These are phyloP conservation scores for Alternaria sp. DNA, from an alignment of 2,329 filamentous ascomycete species.

Conservation along the genomic window DNA sequence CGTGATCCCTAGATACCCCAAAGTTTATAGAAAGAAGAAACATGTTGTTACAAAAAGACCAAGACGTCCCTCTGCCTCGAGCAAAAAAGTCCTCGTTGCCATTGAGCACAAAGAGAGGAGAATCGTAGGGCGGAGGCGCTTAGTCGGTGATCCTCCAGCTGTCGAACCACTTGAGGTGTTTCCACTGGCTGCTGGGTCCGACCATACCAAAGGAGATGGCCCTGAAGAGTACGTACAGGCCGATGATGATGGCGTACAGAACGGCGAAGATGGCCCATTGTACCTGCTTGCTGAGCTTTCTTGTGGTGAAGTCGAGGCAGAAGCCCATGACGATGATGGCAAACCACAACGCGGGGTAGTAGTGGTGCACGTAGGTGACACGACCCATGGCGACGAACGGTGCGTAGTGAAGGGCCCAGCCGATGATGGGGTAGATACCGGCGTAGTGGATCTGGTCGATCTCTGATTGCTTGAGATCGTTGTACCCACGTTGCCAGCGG, in stretches of 20 bases:
- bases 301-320: constrained; percentile 81
- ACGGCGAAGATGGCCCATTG: constrained; percentile 74
- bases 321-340: constrained; percentile 91
- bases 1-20: constrained; percentile 13
- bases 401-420: constrained; percentile 95
- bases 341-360: constrained; percentile 98
- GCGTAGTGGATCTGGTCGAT: constrained; percentile 96
- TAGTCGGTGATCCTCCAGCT: constrained; percentile 83
- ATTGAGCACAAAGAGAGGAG: background rate
- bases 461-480: constrained; percentile 77
- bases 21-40: background rate
- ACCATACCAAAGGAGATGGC: constrained; percentile 97
- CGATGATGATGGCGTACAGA: constrained; percentile 76
- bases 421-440: constrained; percentile 86
- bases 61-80: background rate
- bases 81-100: background rate
- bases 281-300: constrained; percentile 67
- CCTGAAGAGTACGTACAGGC: constrained; percentile 87
- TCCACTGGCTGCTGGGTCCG: constrained; percentile 81
- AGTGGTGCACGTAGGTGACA: constrained; percentile 99
- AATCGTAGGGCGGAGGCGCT: background rate
- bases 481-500: constrained; percentile 94
- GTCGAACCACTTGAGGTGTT: constrained; percentile 92
- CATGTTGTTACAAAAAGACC: constrained; percentile 12
- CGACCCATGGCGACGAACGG: constrained; percentile 97